These are phyloP conservation scores for Warburgia ugandensis DNA, from an alignment of 164 flowering plant species.

Conservation along the genomic window DNA sequence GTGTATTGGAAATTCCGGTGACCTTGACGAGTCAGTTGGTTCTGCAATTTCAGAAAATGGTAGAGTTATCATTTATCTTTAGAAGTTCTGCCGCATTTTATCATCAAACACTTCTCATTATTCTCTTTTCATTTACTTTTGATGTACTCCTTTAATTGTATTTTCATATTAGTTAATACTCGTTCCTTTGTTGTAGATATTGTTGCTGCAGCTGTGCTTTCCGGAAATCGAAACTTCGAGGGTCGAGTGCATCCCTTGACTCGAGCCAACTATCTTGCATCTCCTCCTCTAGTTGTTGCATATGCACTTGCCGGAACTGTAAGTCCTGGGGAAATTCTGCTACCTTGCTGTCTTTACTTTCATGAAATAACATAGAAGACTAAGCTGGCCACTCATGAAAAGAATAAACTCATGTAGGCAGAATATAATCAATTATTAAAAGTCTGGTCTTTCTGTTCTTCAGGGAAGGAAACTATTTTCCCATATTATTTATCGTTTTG, in stretches of 20 bases:
- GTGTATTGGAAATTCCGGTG: conserved; percentile 89
- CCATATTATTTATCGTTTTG: no score
- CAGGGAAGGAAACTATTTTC: no score
- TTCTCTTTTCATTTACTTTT: background rate
- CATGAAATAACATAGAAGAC: background rate
- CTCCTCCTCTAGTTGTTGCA: conserved; percentile 97
- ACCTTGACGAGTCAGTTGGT: conserved; percentile 66
- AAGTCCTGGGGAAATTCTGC: no score
- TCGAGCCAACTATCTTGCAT: conserved; percentile 93
- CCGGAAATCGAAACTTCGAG: conserved; percentile 96
- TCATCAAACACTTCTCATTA: background rate
- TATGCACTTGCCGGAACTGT: conserved; percentile 98
- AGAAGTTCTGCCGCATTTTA: background rate
- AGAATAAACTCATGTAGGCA: no score
- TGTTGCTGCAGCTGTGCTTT: conserved; percentile 88
- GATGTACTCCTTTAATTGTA: background rate
- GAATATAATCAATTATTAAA: no score
- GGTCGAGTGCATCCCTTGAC: conserved; percentile 97
- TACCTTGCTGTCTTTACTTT: background rate
- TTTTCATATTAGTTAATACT: background rate
- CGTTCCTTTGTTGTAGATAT: conserved; percentile 41
- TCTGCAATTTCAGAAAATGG: conserved; percentile 75
- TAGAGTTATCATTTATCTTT: conserved; percentile 12
- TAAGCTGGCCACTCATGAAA: background rate
- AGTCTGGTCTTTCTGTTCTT: no score